Base-by-base conservation (phyloP, 306 rosid genomes). In the Begonia masoniana region DNA sequence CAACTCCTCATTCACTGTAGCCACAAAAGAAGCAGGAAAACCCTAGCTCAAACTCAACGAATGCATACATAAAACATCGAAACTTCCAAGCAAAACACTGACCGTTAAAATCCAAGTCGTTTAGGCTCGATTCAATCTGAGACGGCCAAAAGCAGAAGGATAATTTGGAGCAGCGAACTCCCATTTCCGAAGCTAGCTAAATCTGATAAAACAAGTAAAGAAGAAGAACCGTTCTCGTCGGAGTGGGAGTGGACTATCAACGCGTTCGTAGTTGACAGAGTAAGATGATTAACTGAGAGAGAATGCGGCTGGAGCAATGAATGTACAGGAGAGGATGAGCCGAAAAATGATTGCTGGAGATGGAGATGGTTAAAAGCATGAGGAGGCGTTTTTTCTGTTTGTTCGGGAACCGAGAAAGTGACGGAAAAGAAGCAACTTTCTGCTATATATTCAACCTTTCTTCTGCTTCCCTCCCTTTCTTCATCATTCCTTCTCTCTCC, bases 111-210 rank as follows among this genome's bases (percentile, higher is more conserved):
- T 92, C 79, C 48, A 70, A 61, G 59, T 77, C 80, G 17, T 74
- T 69, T 68, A 72, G 81, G 68, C 77, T 79, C 57, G 99, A 77
- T 64, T 86, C 80, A 84, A 74, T 62, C 56, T 74, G 65, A 14
- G 89, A 87, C n/a, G 94, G 76, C 81, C 96, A 86, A 74, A 88
- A 92, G 57, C 96, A 92, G 13, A 79, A 74, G 50, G 93, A 69
- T 47, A 77, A 63, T 62, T 74, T 92, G 65, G 99, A 92, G 83
- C 96, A 92, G 64, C 95, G 84, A 81, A 62, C 89, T 76, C 99
- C 99, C 99, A 92, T 92, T 70, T 73, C 77, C 53, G 12, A 69
- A 54, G n/a, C 59, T 53, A n/a, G 58, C 50, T 78, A 62, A 58
- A 54, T 45, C 14, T 49, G 15, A 10, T 42, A 49, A 46, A 12